Evolutionary conservation across 768 basidiomycete genomes (phyloP), one percentile per base, ranked within the genome.

Genomic region (Tylopilus felleus): DNA sequence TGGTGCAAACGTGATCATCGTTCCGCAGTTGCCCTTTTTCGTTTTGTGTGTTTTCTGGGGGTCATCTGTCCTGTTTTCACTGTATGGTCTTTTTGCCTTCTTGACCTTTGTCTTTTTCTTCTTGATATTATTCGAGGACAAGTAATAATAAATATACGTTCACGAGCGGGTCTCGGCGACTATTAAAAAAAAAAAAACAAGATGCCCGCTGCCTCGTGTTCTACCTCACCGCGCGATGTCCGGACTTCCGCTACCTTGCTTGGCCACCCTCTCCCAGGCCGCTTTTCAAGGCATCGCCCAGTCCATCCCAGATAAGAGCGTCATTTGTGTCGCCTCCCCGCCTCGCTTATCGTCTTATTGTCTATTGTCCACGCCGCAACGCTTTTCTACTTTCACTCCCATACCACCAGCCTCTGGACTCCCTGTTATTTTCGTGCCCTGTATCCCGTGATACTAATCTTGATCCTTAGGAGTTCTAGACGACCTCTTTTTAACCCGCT

Each of bases 131-230:
- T 19, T 17, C 6, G 36, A 38, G 36, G 36, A 38, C 36, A 19
- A 35, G 14, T 4, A 33, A 4, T 7, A 33, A 35, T 35, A 16
- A 33, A 4, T 7, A 33, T 13, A 12, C 9, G 9, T 33, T 33
- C 8, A 33, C 12, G 5, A 33, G 3, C 25, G 16, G 25, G 25
- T n/a, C 43, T 21, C 27, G 31, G 40, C 48, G 53, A 50, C 47
- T 45, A 55, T 10, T n/a, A n/a, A n/a, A n/a, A n/a, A n/a, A n/a
- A n/a, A n/a, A n/a, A n/a, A n/a, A n/a, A 55, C 31, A 35, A 41
- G 16, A 19, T 31, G 51, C 39, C 58, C 47, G n/a, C 21, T 28
- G 62, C 61, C 61, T 62, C 61, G 61, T 62, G 61, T 56, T 38
- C 57, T 35, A 19, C 57, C 42, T 53, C 48, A n/a, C 61, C 51